Evolutionary conservation across 495 filamentous ascomycete genomes (phyloP), one percentile per base, ranked within the genome.

Genomic region (Aspergillus hancockii): DNA sequence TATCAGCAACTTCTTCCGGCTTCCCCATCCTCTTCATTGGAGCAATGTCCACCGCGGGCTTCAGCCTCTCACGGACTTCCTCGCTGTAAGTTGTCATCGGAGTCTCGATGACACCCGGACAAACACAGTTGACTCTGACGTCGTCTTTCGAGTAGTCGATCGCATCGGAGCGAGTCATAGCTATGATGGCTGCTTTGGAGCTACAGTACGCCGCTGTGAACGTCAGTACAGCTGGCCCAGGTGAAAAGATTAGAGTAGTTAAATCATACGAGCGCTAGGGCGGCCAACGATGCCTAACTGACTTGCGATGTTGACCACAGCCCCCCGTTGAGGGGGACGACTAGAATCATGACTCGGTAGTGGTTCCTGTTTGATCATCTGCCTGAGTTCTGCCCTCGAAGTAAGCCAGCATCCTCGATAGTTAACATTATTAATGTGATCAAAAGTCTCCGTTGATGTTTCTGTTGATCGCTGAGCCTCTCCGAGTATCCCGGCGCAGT

Each of bases 221-320:
- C 22, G 45, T 64, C n/a, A 65, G 55, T 7, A 16, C 50, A 2
- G 10, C 6, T 52, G 4, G 22, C 23, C 22, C 34, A 3, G 10
- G 9, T 6, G n/a, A 8, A 38, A 16, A 22, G 18, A 36, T 28
- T 14, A 22, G 41, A 40, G 21, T 28, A 31, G 22, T 14, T 25
- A 16, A 76, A n/a, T n/a, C 79, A 70, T 59, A 82, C 81, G 65
- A 25, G 81, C 78, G 58, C 67, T 69, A 13, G 79, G 73, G 14
- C 76, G 66, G 16, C 74, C 73, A 1, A 85, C 81, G 52, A 83
- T 64, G 0, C 81, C 82, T n/a, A 85, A 60, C 56, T 83, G 80
- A 57, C 77, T 81, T 9, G 82, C 80, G 53, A 85, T 76, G 64
- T 83, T 83, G 10, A 85, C 82, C 9, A 83, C 64, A 6, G 77